phyloP scores from a whole-genome alignment of 129 eudicot species.

The Flaveria trinervia region DNA sequence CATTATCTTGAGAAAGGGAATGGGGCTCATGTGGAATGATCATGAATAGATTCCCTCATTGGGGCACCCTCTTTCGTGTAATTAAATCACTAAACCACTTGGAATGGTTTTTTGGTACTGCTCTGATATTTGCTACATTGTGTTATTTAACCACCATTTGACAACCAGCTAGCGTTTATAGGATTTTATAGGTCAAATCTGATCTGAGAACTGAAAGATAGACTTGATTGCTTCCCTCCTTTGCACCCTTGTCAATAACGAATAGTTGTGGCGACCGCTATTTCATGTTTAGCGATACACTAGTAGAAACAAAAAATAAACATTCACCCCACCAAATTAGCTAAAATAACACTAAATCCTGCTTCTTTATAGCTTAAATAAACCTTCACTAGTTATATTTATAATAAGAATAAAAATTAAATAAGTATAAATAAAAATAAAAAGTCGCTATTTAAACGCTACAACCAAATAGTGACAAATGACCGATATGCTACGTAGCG shows the following conservation, averaged over 20 bases:
- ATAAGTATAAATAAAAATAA: too few relatives aligned
- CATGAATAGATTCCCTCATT: background rate
- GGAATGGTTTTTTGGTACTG: background rate
- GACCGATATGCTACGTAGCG: too few relatives aligned
- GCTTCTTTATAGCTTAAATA: too few relatives aligned
- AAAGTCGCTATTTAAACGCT: too few relatives aligned
- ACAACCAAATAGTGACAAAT: too few relatives aligned
- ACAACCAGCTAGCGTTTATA: conserved; percentile 12
- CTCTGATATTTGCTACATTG: background rate
- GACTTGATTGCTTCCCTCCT: conserved; percentile 5
- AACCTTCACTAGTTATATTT: too few relatives aligned
- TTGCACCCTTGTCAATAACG: background rate
- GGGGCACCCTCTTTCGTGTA: background rate
- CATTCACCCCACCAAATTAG: too few relatives aligned
- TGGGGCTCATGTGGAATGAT: background rate
- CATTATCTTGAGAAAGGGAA: conserved; percentile 7
- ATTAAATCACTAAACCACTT: background rate
- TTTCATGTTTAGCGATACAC: too few relatives aligned
- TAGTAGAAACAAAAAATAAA: too few relatives aligned
- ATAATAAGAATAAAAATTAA: too few relatives aligned
- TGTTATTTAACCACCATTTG: background rate
- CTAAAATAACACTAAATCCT: too few relatives aligned
- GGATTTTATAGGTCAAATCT: background rate
- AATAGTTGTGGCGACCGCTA: too few relatives aligned
- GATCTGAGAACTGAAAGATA: conserved; percentile 4